Base-by-base conservation (phyloP, 2,329 filamentous ascomycete genomes). In the Xylaria sp. region DNA sequence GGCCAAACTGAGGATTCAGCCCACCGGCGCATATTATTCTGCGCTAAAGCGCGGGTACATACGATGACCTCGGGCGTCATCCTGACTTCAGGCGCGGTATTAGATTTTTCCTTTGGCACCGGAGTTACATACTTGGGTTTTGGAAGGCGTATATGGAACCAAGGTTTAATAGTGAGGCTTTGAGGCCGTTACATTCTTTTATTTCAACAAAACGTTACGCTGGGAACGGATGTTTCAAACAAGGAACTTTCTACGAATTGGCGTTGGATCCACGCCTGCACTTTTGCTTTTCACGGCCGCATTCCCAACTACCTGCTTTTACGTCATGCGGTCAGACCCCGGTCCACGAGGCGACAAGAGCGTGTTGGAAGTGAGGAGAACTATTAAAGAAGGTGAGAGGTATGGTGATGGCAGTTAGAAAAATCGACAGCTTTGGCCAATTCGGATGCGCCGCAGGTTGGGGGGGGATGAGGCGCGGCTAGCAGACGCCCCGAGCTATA, bases 201-300 rank as follows among this genome's bases (percentile, higher is more conserved):
- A 70, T 72, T 72, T 73, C 46, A 23, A 48, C 44, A 72, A 70
- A 66, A 73, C 55, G 69, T 66, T 71, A 72, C 60, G 65, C 70
- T 52, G 67, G 73, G 67, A 71, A 73, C 46, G 70, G 74, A 69
- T 65, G 58, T 73, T 70, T 70, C 70, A 73, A 71, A 65, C 60
- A 57, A 65, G 51, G 70, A 62, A 66, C 70, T 65, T 65, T 68
- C 69, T 72, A 62, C 57, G 70, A 68, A 64, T 68, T 69, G 75
- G 76, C 74, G 76, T 78, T 77, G 73, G 76, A 76, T 78, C 62
- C 66, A 58, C 72, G 70, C 73, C 72, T 74, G 68, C 71, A 71
- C 72, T 70, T 74, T 72, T 71, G 55, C 72, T 73, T 68, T 61
- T 72, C 71, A 28, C 52, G 61, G 39, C 57, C 51, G 72, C 66